Base-by-base conservation (phyloP, 2,329 filamentous ascomycete genomes). In the Fusarium tricinctum region DNA sequence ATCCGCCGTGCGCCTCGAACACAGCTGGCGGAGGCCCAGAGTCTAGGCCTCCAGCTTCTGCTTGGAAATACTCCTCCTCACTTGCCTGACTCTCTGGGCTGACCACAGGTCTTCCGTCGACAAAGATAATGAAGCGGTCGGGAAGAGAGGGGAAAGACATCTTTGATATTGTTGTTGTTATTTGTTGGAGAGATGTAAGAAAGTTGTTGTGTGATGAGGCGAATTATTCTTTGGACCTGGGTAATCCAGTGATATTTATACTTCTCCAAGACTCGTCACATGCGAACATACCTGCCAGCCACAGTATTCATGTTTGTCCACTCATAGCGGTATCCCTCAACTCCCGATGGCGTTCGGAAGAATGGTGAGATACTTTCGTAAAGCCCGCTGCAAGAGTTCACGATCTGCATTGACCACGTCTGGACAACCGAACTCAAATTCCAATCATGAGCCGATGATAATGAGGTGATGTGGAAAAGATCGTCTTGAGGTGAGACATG, bases 181-280 rank as follows among this genome's bases (percentile, higher is more conserved):
- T 45, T 6, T n/a, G 6, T 45, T 9, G 4, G n/a, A 9, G 14
- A n/a, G 23, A 23, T 13, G 5, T 32, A 15, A 15, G 13, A 6
- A 6, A 2, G 1, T 3, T 23, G 48, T 14, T 43, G 4, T 15
- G 13, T 8, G 9, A 10, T 42, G 23, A 5, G 20, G n/a, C 22
- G n/a, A 4, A 10, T 0, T 1, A 3, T 10, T 15, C 2, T 4
- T 10, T 5, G 8, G 5, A 8, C 15, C 7, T 10, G 8, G 35
- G 9, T 8, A 3, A 23, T 19, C 0, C 5, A 8, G 10, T 5
- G 9, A 10, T 32, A 3, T 12, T 51, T 43, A 43, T 50, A 50
- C 23, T 30, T 38, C 4, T 15, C 4, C 23, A 13, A 4, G 15
- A 5, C 33, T 14, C 13, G 14, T 30, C 1, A 5, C 14, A 6